These are phyloP conservation scores for Pseudohalonectria lignicola DNA, from an alignment of 2,329 filamentous ascomycete species.

Conservation along the genomic window DNA sequence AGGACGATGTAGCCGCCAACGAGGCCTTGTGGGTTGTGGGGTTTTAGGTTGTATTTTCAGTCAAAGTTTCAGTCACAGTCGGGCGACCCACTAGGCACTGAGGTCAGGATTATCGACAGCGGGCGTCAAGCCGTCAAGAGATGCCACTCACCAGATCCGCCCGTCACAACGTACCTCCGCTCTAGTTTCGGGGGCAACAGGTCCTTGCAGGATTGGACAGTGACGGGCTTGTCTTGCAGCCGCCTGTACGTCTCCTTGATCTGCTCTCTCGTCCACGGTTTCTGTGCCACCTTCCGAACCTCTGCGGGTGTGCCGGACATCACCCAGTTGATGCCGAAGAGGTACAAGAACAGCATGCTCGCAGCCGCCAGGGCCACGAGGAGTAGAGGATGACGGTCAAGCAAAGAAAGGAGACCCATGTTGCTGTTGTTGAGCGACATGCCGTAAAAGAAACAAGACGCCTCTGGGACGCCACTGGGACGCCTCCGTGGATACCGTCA, in stretches of 20 bases:
- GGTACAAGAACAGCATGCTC: conserved; percentile 7
- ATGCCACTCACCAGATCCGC: conserved; percentile 27
- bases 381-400: not conserved
- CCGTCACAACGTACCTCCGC: conserved; percentile 25
- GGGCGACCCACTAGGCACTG: too few species aligned
- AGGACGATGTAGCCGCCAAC: conserved; percentile 37
- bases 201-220: conserved; percentile 11
- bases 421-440: too few species aligned
- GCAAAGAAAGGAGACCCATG: not conserved
- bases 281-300: conserved; percentile 13
- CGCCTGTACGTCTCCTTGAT: conserved; percentile 18
- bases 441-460: too few species aligned
- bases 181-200: conserved; percentile 20
- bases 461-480: too few species aligned
- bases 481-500: too few species aligned
- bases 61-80: too few species aligned
- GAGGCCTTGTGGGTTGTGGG: conserved; percentile 5
- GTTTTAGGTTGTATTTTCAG: not conserved
- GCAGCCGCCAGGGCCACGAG: not conserved
- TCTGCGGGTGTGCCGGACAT: conserved; percentile 19
- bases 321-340: conserved; percentile 17
- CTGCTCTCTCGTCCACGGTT: conserved; percentile 19
- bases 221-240: conserved; percentile 16
- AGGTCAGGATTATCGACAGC: too few species aligned
- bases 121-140: too few species aligned